phyloP scores from a whole-genome alignment of 108 stramenopile genomes.

The Skeletonema tropicum region DNA sequence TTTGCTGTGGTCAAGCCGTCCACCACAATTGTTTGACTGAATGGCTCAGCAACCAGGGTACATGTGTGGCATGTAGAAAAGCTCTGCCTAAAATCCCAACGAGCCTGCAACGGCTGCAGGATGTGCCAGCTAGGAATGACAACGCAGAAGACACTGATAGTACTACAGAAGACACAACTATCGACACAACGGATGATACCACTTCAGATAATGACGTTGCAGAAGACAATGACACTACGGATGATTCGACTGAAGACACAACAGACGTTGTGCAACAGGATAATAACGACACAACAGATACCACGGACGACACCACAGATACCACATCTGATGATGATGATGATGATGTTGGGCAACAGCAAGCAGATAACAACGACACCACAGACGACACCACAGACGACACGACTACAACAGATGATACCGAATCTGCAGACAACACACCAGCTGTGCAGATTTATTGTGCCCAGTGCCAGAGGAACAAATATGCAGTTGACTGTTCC shows the following conservation, averaged over 20 bases:
- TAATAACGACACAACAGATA: not conserved
- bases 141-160: not conserved
- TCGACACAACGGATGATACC: not conserved
- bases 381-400: not conserved
- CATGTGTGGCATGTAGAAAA: not conserved
- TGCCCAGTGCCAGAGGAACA: not conserved
- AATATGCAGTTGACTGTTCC: not conserved
- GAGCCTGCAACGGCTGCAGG: not conserved
- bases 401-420: not conserved
- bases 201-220: not conserved
- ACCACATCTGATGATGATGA: slow-evolving; percentile 2
- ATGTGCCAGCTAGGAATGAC: not conserved
- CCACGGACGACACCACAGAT: too few species aligned
- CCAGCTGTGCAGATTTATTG: not conserved
- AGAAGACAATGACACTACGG: not conserved
- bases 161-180: not conserved
- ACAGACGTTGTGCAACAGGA: not conserved
- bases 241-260: not conserved
- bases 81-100: not conserved
- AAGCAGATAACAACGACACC: not conserved
- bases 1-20: not conserved
- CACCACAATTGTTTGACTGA: not conserved
- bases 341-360: not conserved
- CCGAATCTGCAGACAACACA: not conserved
- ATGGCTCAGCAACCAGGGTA: not conserved